Evolutionary conservation across 2,329 filamentous ascomycete species (phyloP).

Genomic region (Tolypocladium cylindrosporum): DNA sequence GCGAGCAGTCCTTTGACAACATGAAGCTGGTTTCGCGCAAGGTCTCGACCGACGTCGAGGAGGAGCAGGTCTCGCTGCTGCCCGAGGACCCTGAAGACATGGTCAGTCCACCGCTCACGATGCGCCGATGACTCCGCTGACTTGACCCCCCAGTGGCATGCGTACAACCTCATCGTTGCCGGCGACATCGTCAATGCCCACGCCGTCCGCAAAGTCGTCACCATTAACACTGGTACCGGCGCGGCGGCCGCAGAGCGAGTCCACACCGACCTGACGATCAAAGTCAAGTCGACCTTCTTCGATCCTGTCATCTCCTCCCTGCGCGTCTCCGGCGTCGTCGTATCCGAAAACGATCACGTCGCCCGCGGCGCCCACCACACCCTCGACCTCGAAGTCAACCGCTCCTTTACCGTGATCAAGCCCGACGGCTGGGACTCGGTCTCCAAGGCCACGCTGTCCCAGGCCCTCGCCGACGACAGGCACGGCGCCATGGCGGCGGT

Average conservation of each 20-base stretch:
- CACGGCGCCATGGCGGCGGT: constrained; percentile 80
- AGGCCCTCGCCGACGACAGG: constrained; percentile 69
- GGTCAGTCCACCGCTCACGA: constrained; percentile 17
- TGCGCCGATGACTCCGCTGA: constrained; percentile 1
- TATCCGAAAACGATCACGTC: constrained; percentile 42
- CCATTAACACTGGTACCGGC: constrained; percentile 37
- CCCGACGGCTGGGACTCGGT: constrained; percentile 81
- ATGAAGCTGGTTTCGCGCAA: constrained; percentile 32
- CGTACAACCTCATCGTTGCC: constrained; percentile 48
- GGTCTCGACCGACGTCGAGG: constrained; percentile 26
- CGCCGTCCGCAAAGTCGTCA: constrained; percentile 44
- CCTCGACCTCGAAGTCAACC: constrained; percentile 73
- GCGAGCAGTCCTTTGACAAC: neutral
- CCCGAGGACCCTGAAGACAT: constrained; percentile 38
- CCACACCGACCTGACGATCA: constrained; percentile 47
- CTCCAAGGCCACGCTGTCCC: constrained; percentile 64
- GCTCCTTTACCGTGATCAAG: constrained; percentile 84
- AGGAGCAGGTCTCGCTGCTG: constrained; percentile 30
- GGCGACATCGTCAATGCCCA: constrained; percentile 45
- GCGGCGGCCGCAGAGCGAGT: constrained; percentile 39
- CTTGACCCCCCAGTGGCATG: constrained; percentile 38
- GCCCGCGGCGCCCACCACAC: constrained; percentile 48
- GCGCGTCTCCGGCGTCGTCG: constrained; percentile 45
- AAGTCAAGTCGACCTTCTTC: constrained; percentile 48
- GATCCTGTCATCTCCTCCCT: constrained; percentile 45